Evolutionary conservation across 2,329 filamentous ascomycete genomes (phyloP).

Genomic region (Blumeria graminis): DNA sequence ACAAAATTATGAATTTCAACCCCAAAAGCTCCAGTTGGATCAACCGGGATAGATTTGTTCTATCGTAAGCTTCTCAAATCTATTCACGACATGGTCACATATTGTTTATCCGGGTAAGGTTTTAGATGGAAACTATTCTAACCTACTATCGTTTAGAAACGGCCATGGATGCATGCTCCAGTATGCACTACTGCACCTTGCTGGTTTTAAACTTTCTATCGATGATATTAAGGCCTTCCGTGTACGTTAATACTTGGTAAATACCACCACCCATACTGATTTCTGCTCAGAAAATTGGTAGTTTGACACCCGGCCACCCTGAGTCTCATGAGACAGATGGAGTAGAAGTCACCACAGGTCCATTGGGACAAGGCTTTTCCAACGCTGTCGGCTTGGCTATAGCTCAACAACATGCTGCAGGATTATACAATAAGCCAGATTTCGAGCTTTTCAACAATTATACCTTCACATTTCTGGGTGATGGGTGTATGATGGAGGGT

Average conservation of each 20-base stretch:
- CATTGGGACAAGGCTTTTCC: conserved; percentile 87
- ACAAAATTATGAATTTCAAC: conserved; percentile 99
- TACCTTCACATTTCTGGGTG: conserved; percentile 91
- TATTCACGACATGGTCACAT: background rate
- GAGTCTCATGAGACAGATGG: conserved; percentile 92
- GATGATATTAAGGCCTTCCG: conserved; percentile 94
- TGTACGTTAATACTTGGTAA: conserved; percentile 27
- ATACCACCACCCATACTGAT: background rate
- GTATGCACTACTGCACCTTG: conserved; percentile 92
- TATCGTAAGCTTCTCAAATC: conserved; percentile 50
- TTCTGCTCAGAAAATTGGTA: conserved; percentile 23
- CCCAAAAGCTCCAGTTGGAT: conserved; percentile 95
- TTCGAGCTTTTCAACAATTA: conserved; percentile 87
- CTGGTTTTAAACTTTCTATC: conserved; percentile 65
- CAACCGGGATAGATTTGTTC: conserved; percentile 95
- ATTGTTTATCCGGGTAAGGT: background rate
- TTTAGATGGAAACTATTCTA: background rate
- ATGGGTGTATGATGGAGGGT: conserved; percentile 98
- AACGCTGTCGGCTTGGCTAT: conserved; percentile 97
- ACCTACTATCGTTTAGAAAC: conserved; percentile 34
- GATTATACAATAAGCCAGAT: conserved; percentile 87
- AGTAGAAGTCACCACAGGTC: conserved; percentile 93
- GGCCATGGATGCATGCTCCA: conserved; percentile 99
- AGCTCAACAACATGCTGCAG: conserved; percentile 76
- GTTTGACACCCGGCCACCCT: conserved; percentile 85